Conservation (phyloP, 1,284 basidiomycete species). For the Chalciporus piperatoides region DNA sequence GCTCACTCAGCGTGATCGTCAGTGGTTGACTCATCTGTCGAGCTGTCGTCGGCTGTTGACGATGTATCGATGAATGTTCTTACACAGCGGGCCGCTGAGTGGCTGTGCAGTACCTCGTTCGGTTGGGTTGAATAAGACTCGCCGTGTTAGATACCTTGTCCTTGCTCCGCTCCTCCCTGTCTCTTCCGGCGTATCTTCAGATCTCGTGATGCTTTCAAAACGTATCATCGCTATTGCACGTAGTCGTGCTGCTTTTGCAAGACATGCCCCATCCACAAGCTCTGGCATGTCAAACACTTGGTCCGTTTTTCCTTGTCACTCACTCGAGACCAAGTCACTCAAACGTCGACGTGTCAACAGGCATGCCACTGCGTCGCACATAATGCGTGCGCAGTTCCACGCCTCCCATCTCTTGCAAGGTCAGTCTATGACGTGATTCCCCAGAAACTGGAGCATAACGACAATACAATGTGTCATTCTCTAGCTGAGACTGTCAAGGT, state of each 20-base stretch:
- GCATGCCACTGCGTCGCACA: conserved; percentile 44
- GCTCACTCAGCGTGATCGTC: too few relatives aligned
- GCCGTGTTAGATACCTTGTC: neutral
- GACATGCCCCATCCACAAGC: conserved; percentile 32
- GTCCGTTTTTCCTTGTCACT: conserved; percentile 36
- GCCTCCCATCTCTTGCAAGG: conserved; percentile 66
- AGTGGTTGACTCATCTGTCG: too few relatives aligned
- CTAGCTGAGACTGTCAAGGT: conserved; percentile 90
- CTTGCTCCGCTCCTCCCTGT: neutral
- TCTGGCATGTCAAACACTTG: conserved; percentile 47
- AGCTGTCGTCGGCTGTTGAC: conserved; percentile 9
- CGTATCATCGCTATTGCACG: conserved; percentile 65
- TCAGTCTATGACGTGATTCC: conserved; percentile 33
- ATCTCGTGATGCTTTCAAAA: conserved; percentile 62
- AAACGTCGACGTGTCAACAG: conserved; percentile 29
- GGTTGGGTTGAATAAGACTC: neutral
- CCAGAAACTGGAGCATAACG: conserved; percentile 10
- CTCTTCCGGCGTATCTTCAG: neutral
- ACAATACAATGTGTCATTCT: conserved; percentile 3
- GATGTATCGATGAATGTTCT: neutral
- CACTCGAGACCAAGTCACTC: conserved; percentile 1
- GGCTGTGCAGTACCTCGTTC: conserved; percentile 18
- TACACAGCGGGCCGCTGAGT: conserved; percentile 9
- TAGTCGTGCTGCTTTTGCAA: conserved; percentile 47
- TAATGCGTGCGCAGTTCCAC: conserved; percentile 61